Base-by-base conservation (phyloP, 1,284 basidiomycete species). In the Taiwanofungus camphoratus region DNA sequence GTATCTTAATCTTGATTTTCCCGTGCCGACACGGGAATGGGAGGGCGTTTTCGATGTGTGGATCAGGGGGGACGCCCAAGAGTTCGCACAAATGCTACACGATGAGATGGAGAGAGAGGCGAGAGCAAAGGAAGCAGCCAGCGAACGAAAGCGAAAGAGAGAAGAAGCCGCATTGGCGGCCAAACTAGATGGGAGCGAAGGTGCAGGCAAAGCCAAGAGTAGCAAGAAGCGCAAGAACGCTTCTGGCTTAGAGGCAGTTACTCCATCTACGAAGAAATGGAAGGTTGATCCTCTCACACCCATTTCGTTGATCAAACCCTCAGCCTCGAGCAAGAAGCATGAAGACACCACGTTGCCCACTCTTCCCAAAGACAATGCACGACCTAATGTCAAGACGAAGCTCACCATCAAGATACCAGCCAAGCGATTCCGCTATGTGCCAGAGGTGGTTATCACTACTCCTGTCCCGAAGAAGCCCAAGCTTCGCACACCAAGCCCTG, bases 31-130 rank as follows among this genome's bases (percentile, higher is more conserved):
- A 5, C 73, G 80, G 39, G 89, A 93, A 53, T 96, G 92, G 92
- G 84, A 89, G 51, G 88, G 82, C 18, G 83, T 93, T 2, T 96
- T 97, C 55, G 92, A 97, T 63, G 76, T 82, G 21, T 97, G 92
- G 90, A 64, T 93, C 36, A 81, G 91, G 54, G 92, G 92, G 3
- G 91, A 97, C 58, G 82, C 91, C 3, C 93, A 96, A 62, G 59
- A 59, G 19, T 91, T 93, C 62, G 85, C 87, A 2, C 63, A 65
- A 31, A 61, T 76, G 52, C 58, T 87, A 46, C 70, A 69, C 43
- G 69, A 70, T 20, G 80, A 79, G 60, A 66, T 86, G 22, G 67
- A 68, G 47, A 71, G 69, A 51, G 77, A 80, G 56, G 55, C 59
- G 12, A 63, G 56, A 29, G 68, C 69, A 15, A 82, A 77, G 54